Base-by-base conservation (phyloP, 2,329 filamentous ascomycete species). In the Lachnellula subtilissima region DNA sequence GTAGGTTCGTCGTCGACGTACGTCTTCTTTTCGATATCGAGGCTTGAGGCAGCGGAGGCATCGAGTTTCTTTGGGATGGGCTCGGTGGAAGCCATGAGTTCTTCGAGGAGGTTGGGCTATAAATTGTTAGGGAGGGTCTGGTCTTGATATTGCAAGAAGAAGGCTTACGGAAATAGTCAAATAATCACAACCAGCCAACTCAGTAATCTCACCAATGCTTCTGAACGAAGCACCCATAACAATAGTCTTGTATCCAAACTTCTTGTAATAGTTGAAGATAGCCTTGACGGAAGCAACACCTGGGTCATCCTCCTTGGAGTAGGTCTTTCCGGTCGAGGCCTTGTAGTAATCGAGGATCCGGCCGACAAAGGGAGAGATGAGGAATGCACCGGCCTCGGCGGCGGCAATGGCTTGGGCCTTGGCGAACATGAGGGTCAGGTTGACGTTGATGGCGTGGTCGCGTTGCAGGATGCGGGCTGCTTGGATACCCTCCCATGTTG, bases 251-350 rank as follows among this genome's bases (percentile, higher is more conserved):
- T 99, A 97, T 75, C 89, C 91, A 76, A 80, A 90, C 84, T 97
- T 97, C 90, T 99, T 99, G 88, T 99, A 99, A 89, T 99, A 99
- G 85, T 99, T 94, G 86, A 88, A 99, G 81, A 99, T 99, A 76
- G 70, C 73, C 83, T 93, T 83, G 72, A 99, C 94, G 65, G 88
- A 93, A 80, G 90, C 84, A 76, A 99, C 94, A 81, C 94, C 94
- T 56, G 94, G 94, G 81, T 99, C 94, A 75, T 96, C 89, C 76
- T 89, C 79, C 75, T 91, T 84, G 73, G 81, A 71, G 86, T 92
- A 99, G 66, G 94, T 89, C 84, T 95, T 92, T 87, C 96, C 96
- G 75, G 86, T 89, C 68, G 86, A 80, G 58, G 90, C 90, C 90
- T 99, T 99, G 89, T 87, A 97, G 93, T 93, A 99, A 80, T 99